Percentiles rank a stretch among this genome's conserved stretches.
Evolutionary conservation across 768 basidiomycete species (phyloP).

Genomic region (Psilocybe cubensis): DNA sequence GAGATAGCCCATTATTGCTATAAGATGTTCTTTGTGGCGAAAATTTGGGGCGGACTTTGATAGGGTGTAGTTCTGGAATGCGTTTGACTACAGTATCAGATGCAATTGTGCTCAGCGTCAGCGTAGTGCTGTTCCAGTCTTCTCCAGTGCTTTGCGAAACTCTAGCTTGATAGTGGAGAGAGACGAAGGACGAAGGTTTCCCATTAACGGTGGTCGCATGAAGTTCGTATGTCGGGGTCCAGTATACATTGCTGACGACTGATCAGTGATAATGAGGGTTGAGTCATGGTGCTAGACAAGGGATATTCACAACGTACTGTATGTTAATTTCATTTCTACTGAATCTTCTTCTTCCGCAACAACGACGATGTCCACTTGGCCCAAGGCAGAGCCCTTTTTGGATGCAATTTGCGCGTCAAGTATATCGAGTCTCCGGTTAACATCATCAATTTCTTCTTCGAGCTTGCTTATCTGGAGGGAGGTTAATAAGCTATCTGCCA

Average conservation of each 20-base stretch:
- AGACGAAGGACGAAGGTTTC: slow-evolving; percentile 44
- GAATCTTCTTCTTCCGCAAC: slow-evolving; percentile 36
- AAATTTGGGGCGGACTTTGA: slow-evolving; percentile 32
- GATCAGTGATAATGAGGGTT: neutral
- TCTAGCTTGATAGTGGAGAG: slow-evolving; percentile 58
- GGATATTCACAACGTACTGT: slow-evolving; percentile 49
- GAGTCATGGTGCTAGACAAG: neutral
- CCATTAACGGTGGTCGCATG: slow-evolving; percentile 52
- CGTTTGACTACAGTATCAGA: slow-evolving; percentile 34
- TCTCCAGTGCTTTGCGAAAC: slow-evolving; percentile 62
- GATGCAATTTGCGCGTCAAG: slow-evolving; percentile 32
- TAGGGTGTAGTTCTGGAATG: slow-evolving; percentile 35
- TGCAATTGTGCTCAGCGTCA: slow-evolving; percentile 56
- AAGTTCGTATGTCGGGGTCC: slow-evolving; percentile 62
- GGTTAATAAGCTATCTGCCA: no score
- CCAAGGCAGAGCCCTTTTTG: slow-evolving; percentile 37
- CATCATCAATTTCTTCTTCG: slow-evolving; percentile 42
- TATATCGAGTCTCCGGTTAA: slow-evolving; percentile 43
- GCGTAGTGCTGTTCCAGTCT: slow-evolving; percentile 54
- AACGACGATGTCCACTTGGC: slow-evolving; percentile 47
- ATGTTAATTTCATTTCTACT: slow-evolving; percentile 53
- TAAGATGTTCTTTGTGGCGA: neutral
- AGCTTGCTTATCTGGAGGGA: no score
- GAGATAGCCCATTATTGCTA: no score
- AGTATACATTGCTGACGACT: slow-evolving; percentile 58